phyloP scores from a whole-genome alignment of 805 yeast species.

The Grigorovia humatica region DNA sequence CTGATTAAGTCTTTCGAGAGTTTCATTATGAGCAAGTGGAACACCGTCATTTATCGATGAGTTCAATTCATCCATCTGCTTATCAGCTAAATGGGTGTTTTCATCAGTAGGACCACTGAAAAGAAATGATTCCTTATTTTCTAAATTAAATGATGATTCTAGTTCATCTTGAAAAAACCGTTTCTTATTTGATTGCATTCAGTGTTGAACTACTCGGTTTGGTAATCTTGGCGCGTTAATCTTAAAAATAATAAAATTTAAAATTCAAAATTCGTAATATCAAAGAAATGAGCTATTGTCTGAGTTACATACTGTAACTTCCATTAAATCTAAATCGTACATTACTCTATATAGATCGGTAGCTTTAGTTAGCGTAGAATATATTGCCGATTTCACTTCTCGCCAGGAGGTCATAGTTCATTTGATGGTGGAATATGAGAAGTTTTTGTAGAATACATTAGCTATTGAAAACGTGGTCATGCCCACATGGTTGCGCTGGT shows the following conservation, averaged over 20 bases:
- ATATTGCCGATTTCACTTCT: neutral
- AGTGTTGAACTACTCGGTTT: constrained; percentile 14
- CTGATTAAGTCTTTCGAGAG: constrained; percentile 21
- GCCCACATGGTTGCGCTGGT: no score
- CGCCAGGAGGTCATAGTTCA: no score
- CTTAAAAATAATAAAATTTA: constrained; percentile 23
- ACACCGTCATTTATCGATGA: constrained; percentile 26
- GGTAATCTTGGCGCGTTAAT: neutral
- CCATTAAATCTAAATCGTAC: neutral
- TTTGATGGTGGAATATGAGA: no score
- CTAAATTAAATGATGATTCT: constrained; percentile 14
- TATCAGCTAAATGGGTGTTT: constrained; percentile 2
- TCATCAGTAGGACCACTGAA: constrained; percentile 5
- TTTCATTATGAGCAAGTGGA: constrained; percentile 15
- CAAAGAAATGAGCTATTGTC: no score
- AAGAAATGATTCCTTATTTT: constrained; percentile 15
- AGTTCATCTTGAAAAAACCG: constrained; percentile 25
- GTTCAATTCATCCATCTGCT: constrained; percentile 11
- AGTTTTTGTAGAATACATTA: no score
- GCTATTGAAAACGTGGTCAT: no score
- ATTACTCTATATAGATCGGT: neutral
- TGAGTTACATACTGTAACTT: no score
- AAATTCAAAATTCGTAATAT: constrained; percentile 17
- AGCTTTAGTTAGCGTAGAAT: neutral
- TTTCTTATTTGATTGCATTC: constrained; percentile 9